Base-by-base conservation (phyloP, 257 asterid genomes). In the Jasminum sambac region DNA sequence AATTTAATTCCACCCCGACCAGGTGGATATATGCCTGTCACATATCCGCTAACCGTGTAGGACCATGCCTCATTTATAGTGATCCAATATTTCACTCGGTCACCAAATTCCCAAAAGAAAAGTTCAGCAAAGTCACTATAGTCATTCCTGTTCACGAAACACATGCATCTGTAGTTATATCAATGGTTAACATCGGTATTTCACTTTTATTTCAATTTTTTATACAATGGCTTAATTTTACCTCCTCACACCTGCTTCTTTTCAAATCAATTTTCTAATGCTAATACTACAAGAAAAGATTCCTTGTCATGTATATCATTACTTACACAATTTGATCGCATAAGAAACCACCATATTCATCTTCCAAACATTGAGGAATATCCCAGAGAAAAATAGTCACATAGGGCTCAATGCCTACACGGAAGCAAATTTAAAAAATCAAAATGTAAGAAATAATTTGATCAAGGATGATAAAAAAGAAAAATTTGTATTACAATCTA, bases 81-180 rank as follows among this genome's bases (percentile, higher is more conserved):
- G 39, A 72, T 39, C 86, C 88, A 84, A 1, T 78, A 11, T 13
- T 84, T 78, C 38, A 84, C 84, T 9, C 84, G 66, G 19, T 84
- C 84, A 0, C 86, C 88, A 36, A 84, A 84, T 59, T 78, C 82
- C 84, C 80, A 71, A 36, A 84, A 81, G 42, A 86, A 84, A 1
- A 81, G 16, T 4, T 84, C 83, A 0, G 71, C 88, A 24, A 34
- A 84, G 8, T 81, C 86, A 0, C 66, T 66, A 25, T 67, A 84
- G 40, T 84, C 84, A 0, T 69, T 17, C 73, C 84, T 81, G 66
- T 25, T 17, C 8, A 52, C 21, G 2, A 21, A 30, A n/a, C n/a
- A n/a, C n/a, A n/a, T n/a, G n/a, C n/a, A n/a, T n/a, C n/a, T n/a
- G n/a, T n/a, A n/a, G n/a, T n/a, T n/a, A n/a, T n/a, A n/a, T n/a